These are phyloP conservation scores for Cryptosporidium tyzzeri DNA, from an alignment of 169 alveolate genomes.

Conservation along the genomic window DNA sequence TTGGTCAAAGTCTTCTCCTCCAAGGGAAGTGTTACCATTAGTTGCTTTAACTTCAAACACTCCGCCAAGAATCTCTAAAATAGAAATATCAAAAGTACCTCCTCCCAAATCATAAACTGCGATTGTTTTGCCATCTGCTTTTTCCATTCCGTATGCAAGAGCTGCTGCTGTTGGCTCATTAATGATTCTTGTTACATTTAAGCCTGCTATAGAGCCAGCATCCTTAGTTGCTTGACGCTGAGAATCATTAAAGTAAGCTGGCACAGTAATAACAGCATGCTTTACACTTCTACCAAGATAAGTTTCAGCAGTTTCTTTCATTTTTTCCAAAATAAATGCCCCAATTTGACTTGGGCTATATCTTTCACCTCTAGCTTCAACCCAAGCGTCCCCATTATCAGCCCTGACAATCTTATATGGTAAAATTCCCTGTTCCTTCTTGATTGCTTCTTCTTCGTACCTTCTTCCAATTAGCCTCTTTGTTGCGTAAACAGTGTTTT, in stretches of 20 bases:
- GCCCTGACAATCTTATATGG: conserved; percentile 97
- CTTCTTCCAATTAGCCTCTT: conserved; percentile 97
- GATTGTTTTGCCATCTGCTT: conserved; percentile 92
- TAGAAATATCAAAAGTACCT: conserved; percentile 98
- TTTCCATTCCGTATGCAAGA: conserved; percentile 98
- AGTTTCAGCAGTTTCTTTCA: conserved; percentile 97
- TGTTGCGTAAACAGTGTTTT: conserved; percentile 95
- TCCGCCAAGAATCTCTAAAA: conserved; percentile 97
- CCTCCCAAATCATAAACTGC: conserved; percentile 94
- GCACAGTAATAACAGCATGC: conserved; percentile 97
- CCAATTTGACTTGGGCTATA: conserved; percentile 97
- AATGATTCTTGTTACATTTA: conserved; percentile 95
- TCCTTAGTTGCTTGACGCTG: conserved; percentile 98
- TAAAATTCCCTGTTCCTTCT: conserved; percentile 94
- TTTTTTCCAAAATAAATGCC: conserved; percentile 94
- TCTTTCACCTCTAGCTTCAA: conserved; percentile 94
- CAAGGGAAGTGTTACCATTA: conserved; percentile 98
- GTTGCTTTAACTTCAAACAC: conserved; percentile 99
- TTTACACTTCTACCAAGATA: conserved; percentile 93
- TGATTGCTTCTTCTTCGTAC: conserved; percentile 95
- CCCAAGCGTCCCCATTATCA: conserved; percentile 98
- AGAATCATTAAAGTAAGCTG: conserved; percentile 96
- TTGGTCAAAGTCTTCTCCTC: conserved; percentile 99
- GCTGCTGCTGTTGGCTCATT: conserved; percentile 99
- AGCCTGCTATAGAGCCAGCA: conserved; percentile 96